A percentile compares a stretch with the other conserved stretches of the same genome.
These are phyloP conservation scores for Solanum corneliomulleri DNA, from an alignment of 257 asterid species.

Conservation along the genomic window DNA sequence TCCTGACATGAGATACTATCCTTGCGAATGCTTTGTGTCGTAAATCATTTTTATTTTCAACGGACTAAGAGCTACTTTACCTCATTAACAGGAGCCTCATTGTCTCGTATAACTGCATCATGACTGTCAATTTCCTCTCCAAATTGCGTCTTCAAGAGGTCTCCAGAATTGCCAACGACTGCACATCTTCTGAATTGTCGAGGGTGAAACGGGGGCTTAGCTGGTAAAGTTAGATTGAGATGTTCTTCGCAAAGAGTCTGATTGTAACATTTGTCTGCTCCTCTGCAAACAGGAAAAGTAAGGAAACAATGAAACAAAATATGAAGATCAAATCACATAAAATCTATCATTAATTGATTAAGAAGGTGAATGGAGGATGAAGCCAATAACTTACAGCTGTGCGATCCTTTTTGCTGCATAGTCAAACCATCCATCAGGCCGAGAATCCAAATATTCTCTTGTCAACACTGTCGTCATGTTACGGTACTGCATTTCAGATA, in stretches of 20 bases:
- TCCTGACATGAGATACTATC: not conserved
- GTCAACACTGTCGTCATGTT: constrained; percentile 99
- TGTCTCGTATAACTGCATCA: constrained; percentile 94
- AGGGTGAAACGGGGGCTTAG: constrained; percentile 94
- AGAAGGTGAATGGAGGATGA: not conserved
- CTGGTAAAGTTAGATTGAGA: constrained; percentile 76
- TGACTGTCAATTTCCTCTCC: constrained; percentile 93
- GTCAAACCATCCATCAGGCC: constrained; percentile 95
- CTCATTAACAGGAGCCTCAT: constrained; percentile 95
- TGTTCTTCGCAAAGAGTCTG: constrained; percentile 86
- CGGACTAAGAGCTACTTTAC: constrained; percentile 17
- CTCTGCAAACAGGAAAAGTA: constrained; percentile 30
- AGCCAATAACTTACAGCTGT: constrained; percentile 52
- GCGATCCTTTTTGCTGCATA: constrained; percentile 96
- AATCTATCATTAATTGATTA: not conserved
- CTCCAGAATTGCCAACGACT: constrained; percentile 98
- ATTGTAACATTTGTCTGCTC: constrained; percentile 82
- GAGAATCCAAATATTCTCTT: constrained; percentile 86
- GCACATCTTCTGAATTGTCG: constrained; percentile 90
- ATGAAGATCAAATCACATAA: not conserved
- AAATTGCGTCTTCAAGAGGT: constrained; percentile 85
- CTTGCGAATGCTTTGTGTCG: not conserved
- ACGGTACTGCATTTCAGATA: constrained; percentile 85
- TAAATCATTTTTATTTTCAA: not conserved
- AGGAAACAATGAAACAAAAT: not conserved